These are phyloP conservation scores for Hortiboletus flavorubellus DNA, from an alignment of 768 basidiomycete species.

Conservation along the genomic window DNA sequence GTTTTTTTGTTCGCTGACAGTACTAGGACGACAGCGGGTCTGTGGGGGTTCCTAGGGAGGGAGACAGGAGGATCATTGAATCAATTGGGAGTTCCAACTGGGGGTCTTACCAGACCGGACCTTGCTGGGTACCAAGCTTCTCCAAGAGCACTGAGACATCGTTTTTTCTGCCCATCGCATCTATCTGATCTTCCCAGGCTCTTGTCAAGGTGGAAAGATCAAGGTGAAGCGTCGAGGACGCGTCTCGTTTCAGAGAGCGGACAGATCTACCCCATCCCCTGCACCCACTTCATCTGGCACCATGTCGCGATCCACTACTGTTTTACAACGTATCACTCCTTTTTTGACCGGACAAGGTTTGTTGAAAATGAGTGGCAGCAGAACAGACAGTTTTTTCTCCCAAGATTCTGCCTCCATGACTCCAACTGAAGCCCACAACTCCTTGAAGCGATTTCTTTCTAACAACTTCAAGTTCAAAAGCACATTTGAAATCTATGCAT, in stretches of 20 bases:
- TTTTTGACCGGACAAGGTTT: conserved; percentile 47
- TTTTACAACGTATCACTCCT: conserved; percentile 33
- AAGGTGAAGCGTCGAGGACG: conserved; percentile 16
- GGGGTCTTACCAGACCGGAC: conserved; percentile 7
- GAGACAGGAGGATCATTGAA: conserved; percentile 18
- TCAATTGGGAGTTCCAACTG: conserved; percentile 14
- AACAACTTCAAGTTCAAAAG: conserved; percentile 43
- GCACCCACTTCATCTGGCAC: conserved; percentile 1
- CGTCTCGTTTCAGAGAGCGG: conserved; percentile 24
- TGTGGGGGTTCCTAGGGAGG: conserved; percentile 4
- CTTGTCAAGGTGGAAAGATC: conserved; percentile 22
- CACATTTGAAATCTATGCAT: conserved; percentile 45
- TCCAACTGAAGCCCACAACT: conserved; percentile 47
- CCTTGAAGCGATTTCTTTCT: conserved; percentile 40
- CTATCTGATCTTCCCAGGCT: conserved; percentile 35
- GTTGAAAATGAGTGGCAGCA: conserved; percentile 39
- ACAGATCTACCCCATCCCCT: conserved; percentile 2
- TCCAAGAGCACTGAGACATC: conserved; percentile 17
- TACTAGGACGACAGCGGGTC: not conserved
- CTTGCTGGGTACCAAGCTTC: conserved; percentile 19
- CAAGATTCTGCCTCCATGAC: conserved; percentile 33
- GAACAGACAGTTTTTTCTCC: conserved; percentile 42
- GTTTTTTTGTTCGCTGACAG: too few relatives aligned
- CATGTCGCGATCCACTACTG: conserved; percentile 13
- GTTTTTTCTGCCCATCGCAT: conserved; percentile 29